Percentiles rank a stretch among this genome's conserved stretches.
Evolutionary conservation across 169 alveolate species (phyloP).

Genomic region (Cryptosporidium sp.): DNA sequence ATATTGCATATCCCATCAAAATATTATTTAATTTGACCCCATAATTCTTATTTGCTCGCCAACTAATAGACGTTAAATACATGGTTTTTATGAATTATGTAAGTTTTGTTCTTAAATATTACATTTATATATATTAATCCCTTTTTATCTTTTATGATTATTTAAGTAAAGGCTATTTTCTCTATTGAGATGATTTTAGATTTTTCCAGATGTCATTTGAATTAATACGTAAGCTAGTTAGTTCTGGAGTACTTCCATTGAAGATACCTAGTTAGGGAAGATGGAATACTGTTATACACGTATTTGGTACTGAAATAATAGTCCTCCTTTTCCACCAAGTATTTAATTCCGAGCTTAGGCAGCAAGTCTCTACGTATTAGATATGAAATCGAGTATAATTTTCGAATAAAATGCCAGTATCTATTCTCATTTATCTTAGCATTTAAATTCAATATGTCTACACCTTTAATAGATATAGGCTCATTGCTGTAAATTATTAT

Average conservation of each 20-base stretch:
- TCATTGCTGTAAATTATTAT: conserved; percentile 44
- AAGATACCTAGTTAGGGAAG: conserved; percentile 6
- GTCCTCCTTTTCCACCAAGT: conserved; percentile 16
- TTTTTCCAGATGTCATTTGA: neutral
- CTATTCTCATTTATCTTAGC: neutral
- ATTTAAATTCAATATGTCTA: conserved; percentile 23
- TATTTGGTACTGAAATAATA: conserved; percentile 45
- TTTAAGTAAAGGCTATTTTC: neutral
- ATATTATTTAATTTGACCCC: too few species aligned
- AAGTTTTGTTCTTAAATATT: too few species aligned
- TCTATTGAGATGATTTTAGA: neutral
- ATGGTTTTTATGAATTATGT: too few species aligned
- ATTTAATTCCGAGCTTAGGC: conserved; percentile 26
- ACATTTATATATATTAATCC: too few species aligned
- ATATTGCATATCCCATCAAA: neutral
- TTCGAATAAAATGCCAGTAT: conserved; percentile 22
- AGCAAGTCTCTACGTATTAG: conserved; percentile 19
- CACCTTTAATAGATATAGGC: conserved; percentile 19
- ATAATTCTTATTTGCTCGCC: neutral
- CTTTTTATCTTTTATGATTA: neutral
- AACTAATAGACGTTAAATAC: neutral
- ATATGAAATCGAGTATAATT: neutral
- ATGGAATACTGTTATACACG: conserved; percentile 19
- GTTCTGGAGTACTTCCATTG: neutral
- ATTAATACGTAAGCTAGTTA: neutral